Evolutionary conservation across 352 stramenopile species (phyloP).

Genomic region (Phytophthora cactorum): DNA sequence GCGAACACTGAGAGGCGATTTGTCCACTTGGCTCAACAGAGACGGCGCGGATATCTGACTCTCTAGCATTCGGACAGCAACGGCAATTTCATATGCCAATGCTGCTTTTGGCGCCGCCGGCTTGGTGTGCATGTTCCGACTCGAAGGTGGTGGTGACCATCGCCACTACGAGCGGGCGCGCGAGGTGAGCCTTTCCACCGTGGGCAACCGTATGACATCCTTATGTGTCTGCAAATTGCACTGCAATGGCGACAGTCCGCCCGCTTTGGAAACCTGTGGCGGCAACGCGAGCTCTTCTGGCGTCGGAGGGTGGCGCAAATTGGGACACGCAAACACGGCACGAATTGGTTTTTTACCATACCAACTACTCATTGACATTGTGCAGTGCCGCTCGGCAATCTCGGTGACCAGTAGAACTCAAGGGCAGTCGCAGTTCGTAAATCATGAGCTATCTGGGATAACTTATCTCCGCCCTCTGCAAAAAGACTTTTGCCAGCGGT

Average conservation of each 20-base stretch:
- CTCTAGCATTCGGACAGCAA: slow-evolving; percentile 11
- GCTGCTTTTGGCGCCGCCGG: background rate
- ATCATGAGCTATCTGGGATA: too few species aligned
- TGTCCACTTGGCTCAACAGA: slow-evolving; percentile 10
- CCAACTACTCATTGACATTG: too few species aligned
- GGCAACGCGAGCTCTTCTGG: slow-evolving; percentile 10
- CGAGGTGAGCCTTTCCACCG: slow-evolving; percentile 15
- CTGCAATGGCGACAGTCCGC: background rate
- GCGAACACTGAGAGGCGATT: slow-evolving; percentile 7
- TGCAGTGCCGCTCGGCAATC: too few species aligned
- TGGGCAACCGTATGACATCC: slow-evolving; percentile 12
- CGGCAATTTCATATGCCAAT: background rate
- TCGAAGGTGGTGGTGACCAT: slow-evolving; percentile 8
- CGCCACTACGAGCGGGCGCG: slow-evolving; percentile 4
- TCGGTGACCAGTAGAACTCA: too few species aligned
- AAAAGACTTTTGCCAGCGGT: too few species aligned
- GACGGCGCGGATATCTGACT: slow-evolving; percentile 6
- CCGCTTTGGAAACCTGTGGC: slow-evolving; percentile 7
- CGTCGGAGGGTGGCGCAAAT: background rate
- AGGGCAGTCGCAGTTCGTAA: too few species aligned
- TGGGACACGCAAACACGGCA: background rate
- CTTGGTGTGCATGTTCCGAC: background rate
- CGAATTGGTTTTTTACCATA: too few species aligned
- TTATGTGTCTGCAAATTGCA: slow-evolving; percentile 13
- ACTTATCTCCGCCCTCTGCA: too few species aligned